Evolutionary conservation across 2,329 filamentous ascomycete genomes (phyloP).

Genomic region (Akanthomyces lecanii): DNA sequence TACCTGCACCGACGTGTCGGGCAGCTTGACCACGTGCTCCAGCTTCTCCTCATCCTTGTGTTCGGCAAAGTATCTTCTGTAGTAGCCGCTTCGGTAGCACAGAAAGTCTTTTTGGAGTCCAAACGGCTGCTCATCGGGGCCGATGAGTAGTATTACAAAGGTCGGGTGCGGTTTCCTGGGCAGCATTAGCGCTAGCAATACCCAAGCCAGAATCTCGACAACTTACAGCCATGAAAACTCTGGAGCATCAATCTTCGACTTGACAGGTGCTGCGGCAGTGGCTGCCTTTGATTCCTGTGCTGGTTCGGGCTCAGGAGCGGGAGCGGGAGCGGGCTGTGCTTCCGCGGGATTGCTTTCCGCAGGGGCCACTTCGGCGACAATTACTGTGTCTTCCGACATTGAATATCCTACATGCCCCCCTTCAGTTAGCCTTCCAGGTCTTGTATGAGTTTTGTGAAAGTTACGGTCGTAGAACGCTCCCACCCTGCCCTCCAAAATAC

Average conservation of each 20-base stretch:
- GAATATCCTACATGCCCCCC: not conserved
- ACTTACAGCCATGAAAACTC: slow-evolving; percentile 38
- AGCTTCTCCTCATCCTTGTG: slow-evolving; percentile 35
- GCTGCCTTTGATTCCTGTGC: not conserved
- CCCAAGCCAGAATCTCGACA: not conserved
- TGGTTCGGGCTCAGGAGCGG: not conserved
- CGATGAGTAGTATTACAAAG: slow-evolving; percentile 53
- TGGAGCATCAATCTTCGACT: not conserved
- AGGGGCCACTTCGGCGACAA: not conserved
- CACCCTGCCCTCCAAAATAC: too few relatives aligned
- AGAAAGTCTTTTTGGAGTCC: slow-evolving; percentile 57
- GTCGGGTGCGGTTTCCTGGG: slow-evolving; percentile 49
- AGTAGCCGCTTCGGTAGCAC: slow-evolving; percentile 47
- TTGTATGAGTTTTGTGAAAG: not conserved
- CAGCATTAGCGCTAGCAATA: not conserved
- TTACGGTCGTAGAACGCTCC: not conserved
- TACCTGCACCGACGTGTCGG: slow-evolving; percentile 43
- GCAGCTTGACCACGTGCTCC: slow-evolving; percentile 48
- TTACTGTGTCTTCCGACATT: not conserved
- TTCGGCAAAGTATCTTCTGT: slow-evolving; percentile 41
- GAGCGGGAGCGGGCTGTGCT: not conserved
- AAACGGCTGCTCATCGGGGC: slow-evolving; percentile 49
- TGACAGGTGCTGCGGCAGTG: not conserved
- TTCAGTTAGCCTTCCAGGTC: not conserved
- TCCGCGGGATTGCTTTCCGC: not conserved